Evolutionary conservation across 78 protist genomes (phyloP).

Genomic region (Guillardia theta): DNA sequence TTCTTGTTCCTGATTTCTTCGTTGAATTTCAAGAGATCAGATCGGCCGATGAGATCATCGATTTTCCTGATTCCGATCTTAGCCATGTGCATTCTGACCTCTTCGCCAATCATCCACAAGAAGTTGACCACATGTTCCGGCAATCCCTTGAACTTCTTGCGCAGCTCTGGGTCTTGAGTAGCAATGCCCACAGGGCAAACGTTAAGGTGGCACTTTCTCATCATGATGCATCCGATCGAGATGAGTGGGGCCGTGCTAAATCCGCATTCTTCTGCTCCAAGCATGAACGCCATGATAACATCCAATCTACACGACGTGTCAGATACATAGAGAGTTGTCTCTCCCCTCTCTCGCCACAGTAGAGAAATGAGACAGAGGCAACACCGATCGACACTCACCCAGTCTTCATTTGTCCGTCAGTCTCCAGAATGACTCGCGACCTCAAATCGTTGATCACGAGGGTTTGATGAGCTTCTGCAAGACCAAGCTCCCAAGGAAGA

Average conservation of each 20-base stretch:
- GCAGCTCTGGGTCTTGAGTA: conserved; percentile 84
- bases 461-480: conserved; percentile 87
- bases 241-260: conserved; percentile 85
- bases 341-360: too few species aligned
- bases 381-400: too few species aligned
- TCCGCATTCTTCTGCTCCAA: conserved; percentile 87
- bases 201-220: conserved; percentile 91
- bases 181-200: conserved; percentile 90
- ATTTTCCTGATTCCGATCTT: conserved; percentile 59
- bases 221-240: conserved; percentile 88
- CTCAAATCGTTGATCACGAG: conserved; percentile 77
- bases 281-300: conserved; percentile 73
- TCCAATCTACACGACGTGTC: too few species aligned
- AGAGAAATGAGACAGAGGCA: too few species aligned
- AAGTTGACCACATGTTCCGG: conserved; percentile 81
- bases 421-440: conserved; percentile 66
- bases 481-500: conserved; percentile 89
- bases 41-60: conserved; percentile 70
- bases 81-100: conserved; percentile 68
- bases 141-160: conserved; percentile 77
- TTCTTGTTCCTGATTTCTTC: neutral
- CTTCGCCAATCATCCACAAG: conserved; percentile 73
- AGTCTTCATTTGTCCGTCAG: conserved; percentile 78
- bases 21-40: conserved; percentile 59
- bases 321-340: too few species aligned